These are phyloP conservation scores for Macadamia integrifolia DNA, from an alignment of 164 flowering plant species.

Conservation along the genomic window DNA sequence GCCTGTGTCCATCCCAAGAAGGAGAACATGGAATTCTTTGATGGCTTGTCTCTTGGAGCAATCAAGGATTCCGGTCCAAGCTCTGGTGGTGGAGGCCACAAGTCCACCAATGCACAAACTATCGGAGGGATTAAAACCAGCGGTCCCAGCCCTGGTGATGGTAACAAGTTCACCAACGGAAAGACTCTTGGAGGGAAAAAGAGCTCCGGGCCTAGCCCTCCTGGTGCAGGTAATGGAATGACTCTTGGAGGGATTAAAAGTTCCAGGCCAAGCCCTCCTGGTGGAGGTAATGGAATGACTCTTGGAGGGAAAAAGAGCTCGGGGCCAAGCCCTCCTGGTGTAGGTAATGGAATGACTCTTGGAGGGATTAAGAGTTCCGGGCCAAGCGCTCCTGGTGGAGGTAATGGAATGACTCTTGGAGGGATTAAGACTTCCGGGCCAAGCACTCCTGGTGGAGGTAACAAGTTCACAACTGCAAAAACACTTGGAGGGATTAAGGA, in stretches of 20 bases:
- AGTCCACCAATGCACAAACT: neutral
- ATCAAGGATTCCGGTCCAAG: constrained; percentile 6
- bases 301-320: neutral
- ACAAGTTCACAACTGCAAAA: constrained; percentile 20
- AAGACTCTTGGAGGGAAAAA: neutral
- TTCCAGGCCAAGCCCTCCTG: constrained; percentile 7
- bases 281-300: too few species aligned
- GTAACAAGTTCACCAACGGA: too few species aligned
- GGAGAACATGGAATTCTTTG: neutral
- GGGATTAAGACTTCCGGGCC: too few species aligned
- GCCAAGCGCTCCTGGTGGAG: neutral
- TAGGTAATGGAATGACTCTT: too few species aligned
- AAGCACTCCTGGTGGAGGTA: neutral
- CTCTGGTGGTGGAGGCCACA: neutral
- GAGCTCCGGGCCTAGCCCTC: constrained; percentile 2
- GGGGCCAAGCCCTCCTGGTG: constrained; percentile 6
- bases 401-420: neutral
- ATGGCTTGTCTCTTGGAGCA: neutral
- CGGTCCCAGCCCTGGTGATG: neutral
- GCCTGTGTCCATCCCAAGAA: neutral
- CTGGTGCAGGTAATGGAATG: neutral
- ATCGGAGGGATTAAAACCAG: constrained; percentile 6
- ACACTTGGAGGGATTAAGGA: too few species aligned
- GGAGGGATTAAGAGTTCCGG: constrained; percentile 1
- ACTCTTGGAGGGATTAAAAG: constrained; percentile 7